Conservation (phyloP, 306 rosid species). For the Inga oerstediana region DNA sequence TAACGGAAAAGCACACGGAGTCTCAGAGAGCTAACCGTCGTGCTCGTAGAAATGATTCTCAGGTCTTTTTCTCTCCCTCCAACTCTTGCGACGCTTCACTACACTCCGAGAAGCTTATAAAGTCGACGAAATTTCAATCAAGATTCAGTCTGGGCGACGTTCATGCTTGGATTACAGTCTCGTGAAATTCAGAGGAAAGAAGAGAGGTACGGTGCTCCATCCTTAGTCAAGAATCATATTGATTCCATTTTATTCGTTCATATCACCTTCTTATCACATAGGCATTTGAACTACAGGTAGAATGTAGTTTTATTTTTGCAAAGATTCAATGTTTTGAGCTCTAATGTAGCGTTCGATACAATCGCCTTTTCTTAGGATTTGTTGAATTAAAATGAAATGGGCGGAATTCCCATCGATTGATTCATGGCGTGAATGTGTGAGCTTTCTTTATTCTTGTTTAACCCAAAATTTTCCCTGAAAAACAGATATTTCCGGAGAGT, state of each 20-base stretch:
- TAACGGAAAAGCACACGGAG: not conserved
- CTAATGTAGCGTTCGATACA: not conserved
- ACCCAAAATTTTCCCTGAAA: not conserved
- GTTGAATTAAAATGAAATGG: not conserved
- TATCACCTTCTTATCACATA: not conserved
- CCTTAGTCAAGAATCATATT: not conserved
- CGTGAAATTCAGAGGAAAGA: not conserved
- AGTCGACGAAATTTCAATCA: not conserved
- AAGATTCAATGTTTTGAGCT: not conserved
- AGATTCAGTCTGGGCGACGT: not conserved
- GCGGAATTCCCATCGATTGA: not conserved
- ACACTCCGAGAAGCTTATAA: not conserved
- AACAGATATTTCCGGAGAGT: not conserved
- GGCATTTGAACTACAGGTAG: not conserved
- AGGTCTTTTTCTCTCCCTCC: not conserved
- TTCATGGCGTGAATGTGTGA: not conserved
- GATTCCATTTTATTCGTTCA: not conserved
- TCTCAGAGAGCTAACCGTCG: not conserved
- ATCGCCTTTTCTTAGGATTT: not conserved
- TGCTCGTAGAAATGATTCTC: not conserved
- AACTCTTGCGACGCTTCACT: not conserved
- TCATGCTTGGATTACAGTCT: not conserved
- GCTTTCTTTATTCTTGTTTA: not conserved
- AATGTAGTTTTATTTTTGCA: too few species aligned
- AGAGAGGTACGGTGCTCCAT: constrained; percentile 14